Evolutionary conservation across 2,329 filamentous ascomycete species (phyloP), one percentile per base, ranked within the genome.

Genomic region (Periconia sp.): DNA sequence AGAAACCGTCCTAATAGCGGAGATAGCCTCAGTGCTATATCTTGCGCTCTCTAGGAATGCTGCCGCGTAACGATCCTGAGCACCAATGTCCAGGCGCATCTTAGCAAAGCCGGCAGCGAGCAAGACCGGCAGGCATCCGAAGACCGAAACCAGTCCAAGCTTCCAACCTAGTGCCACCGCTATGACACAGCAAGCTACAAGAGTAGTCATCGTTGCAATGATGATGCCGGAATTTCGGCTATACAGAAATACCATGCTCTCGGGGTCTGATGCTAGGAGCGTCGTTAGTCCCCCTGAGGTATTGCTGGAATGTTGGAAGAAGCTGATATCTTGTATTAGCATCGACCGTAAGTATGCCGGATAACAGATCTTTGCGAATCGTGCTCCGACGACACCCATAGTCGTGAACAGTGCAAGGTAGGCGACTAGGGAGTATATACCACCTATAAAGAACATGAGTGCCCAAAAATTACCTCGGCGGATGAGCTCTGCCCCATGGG

Each of bases 1-100:
- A 5, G 90, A 92, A n/a, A 96, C 90, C 3, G 92, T 96, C 40
- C 91, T 86, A 55, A 96, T 95, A 9, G 90, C 88, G 1, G 88
- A 89, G 24, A 92, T 94, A 33, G 91, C 91, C 68, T 96, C 92
- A 36, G 90, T 94, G 11, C 91, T 92, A 65, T 41, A n/a, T n/a
- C n/a, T n/a, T n/a, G n/a, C n/a, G n/a, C n/a, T n/a, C n/a, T n/a
- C n/a, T n/a, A n/a, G n/a, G n/a, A n/a, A n/a, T n/a, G n/a, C n/a
- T 7, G 21, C 25, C 7, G 42, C 36, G 18, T 19, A 35, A 16
- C 36, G 24, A 28, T 50, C 36, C 16, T 50, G 38, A 2, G 31
- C 26, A 33, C 34, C n/a, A 36, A 24, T 53, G n/a, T 30, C 47
- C 1, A 50, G 33, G 21, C 47, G 25, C 13, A 50, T 47, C 12